Evolutionary conservation across 1,284 basidiomycete genomes (phyloP), one percentile per base, ranked within the genome.

Genomic region (Vanrija pseudolonga): DNA sequence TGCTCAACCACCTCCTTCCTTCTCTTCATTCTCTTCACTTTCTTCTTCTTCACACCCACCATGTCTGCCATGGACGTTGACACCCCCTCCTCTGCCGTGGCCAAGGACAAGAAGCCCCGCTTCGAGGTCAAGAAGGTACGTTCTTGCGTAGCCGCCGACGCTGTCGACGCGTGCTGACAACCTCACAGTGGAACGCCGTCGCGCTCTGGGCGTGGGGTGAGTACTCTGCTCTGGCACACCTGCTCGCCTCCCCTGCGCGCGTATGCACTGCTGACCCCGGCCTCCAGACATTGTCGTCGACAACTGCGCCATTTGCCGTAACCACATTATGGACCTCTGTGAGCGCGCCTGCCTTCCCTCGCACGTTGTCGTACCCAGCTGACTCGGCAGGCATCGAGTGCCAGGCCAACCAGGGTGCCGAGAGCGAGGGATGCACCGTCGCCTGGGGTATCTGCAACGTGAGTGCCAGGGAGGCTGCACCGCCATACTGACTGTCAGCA

Each of bases 401-500:
- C 76, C 96, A 99, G 76, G 96, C 96, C 38, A 98, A 98, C 77
- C 96, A 98, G 76, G 95, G 91, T 20, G 89, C 93, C 14, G 93
- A 90, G 12, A 93, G 86, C 65, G 95, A 98, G 70, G 71, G 98
- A 69, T 98, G 96, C 72, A 98, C 95, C 55, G 95, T 96, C 5
- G 96, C 96, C 2, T 99, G 95, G 95, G 95, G 95, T 57, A 94
- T 95, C 56, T 99, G 95, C 77, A 99, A 99, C 76, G 95, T 96
- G 68, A 59, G 88, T 77, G 46, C 7, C n/a, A 4, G 18, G 46
- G 19, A 26, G 9, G 3, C 2, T 20, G 12, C 18, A 5, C 12
- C 36, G 15, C 26, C 7, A 6, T 2, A 26, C 32, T 15, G 23
- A 47, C 24, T 11, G 20, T 1, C 68, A 98, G 94, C 95, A 99